Evolutionary conservation across 805 yeast species (phyloP), one percentile per base, ranked within the genome.

Genomic region (Cyberlindnera petersonii): DNA sequence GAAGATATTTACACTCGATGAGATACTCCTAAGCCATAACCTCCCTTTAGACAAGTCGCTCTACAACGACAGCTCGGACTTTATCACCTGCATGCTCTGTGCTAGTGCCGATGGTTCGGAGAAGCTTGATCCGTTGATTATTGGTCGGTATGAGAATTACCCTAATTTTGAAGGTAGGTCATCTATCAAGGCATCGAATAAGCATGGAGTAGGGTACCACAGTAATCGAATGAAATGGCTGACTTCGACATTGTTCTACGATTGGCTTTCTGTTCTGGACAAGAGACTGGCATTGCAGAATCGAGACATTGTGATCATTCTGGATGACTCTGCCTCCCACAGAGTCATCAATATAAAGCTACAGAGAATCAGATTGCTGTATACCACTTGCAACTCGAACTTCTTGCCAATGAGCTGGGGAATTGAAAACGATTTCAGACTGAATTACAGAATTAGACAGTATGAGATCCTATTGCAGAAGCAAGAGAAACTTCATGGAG

Each of bases 381-480:
- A 61, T 40, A 66, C 70, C 0, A 58, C 69, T 0, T 55, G 68
- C 21, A 57, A 52, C 26, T 57, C 66, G 9, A 60, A 65, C 10
- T 77, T 74, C 50, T 55, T 77, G 24, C 85, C 85, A 7, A 76
- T 77, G 66, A 74, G 69, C 43, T 77, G 79, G 70, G 86, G 86
- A 4, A 74, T 79, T 4, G 65, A 74, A 28, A 77, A 75, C 42
- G 85, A 79, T 49, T 75, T 79, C 52, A 77, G 76, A 50, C 66
- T 77, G 11, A 60, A 74, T 33, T 79, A 73, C 48, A 66, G 86
- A 40, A 61, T 74, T 6, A 77, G 73, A 43, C 85, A 79, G 46
- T 79, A 77, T 45, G 60, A 61, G 27, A 60, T 61, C 2, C 48
- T 68, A 24, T 51, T 65, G 2, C 47, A 58, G 32, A 55, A 46